phyloP scores from a whole-genome alignment of 192 early-diverging fungal genomes.

The Funneliformis mosseae region DNA sequence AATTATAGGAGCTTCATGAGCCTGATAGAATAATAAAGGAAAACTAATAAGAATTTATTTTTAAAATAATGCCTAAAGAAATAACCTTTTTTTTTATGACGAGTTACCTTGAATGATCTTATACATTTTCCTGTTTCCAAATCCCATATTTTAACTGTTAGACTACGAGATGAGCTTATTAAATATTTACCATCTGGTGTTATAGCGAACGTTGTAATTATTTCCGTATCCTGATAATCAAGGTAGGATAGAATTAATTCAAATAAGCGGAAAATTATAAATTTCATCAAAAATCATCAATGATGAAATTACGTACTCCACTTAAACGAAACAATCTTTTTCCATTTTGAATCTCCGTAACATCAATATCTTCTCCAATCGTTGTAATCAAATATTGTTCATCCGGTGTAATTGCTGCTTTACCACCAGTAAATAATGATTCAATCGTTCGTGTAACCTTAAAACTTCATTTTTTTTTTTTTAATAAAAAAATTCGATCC shows the following conservation, averaged over 20 bases:
- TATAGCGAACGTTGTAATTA: conserved; percentile 85
- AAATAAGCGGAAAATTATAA: neutral
- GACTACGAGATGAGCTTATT: conserved; percentile 80
- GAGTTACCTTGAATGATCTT: conserved; percentile 64
- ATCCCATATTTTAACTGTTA: conserved; percentile 81
- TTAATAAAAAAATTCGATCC: neutral
- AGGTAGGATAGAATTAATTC: neutral
- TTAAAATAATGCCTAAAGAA: neutral
- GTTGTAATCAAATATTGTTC: conserved; percentile 74
- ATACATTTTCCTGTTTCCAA: conserved; percentile 58
- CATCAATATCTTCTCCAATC: conserved; percentile 79
- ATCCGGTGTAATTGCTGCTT: conserved; percentile 68
- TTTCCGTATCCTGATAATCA: conserved; percentile 69
- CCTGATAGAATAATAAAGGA: conserved; percentile 44
- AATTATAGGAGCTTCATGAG: conserved; percentile 91
- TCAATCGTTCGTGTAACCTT: conserved; percentile 78
- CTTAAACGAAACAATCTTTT: conserved; percentile 63
- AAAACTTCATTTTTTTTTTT: conserved; percentile 56
- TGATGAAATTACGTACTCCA: conserved; percentile 49
- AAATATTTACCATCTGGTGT: conserved; percentile 77
- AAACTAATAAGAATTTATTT: neutral
- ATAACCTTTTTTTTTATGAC: neutral
- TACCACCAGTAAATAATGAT: conserved; percentile 90
- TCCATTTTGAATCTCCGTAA: conserved; percentile 72
- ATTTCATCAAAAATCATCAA: neutral